Conservation (phyloP, 2,329 filamentous ascomycete genomes). For the Clathrospora elynae region DNA sequence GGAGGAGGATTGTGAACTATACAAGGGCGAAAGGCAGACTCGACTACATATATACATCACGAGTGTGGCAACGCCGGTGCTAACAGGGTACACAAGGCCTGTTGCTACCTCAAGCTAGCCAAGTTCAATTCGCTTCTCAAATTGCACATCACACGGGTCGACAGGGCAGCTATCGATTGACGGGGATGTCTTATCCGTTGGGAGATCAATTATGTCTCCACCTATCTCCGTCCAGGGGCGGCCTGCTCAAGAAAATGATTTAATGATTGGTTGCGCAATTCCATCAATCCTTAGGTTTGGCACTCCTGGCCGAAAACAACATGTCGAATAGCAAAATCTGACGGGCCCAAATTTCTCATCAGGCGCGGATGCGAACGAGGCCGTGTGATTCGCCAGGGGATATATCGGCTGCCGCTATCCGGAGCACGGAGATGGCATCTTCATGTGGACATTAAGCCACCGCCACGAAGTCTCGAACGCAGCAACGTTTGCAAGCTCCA, state of each 20-base stretch:
- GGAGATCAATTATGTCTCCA: too few species aligned
- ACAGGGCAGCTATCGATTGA: slow-evolving; percentile 2
- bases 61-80: not conserved
- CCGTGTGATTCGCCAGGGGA: slow-evolving; percentile 7
- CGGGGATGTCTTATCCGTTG: slow-evolving; percentile 1
- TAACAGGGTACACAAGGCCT: slow-evolving; percentile 10
- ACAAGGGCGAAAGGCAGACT: slow-evolving; percentile 3
- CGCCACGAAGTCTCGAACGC: too few species aligned
- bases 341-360: not conserved
- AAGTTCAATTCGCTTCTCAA: slow-evolving; percentile 8
- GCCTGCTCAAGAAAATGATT: too few species aligned
- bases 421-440: too few species aligned
- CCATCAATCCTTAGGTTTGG: too few species aligned
- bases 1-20: not conserved
- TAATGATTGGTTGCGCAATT: too few species aligned
- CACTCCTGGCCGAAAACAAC: not conserved
- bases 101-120: slow-evolving; percentile 4
- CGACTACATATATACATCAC: slow-evolving; percentile 12
- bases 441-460: too few species aligned
- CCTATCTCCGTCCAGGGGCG: too few species aligned
- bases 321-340: slow-evolving; percentile 3
- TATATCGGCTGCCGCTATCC: slow-evolving; percentile 9
- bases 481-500: too few species aligned
- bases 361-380: slow-evolving; percentile 2
- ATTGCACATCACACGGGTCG: slow-evolving; percentile 2